Evolutionary conservation across 208 protist genomes (phyloP).

Genomic region (Blechomonas ayalai): DNA sequence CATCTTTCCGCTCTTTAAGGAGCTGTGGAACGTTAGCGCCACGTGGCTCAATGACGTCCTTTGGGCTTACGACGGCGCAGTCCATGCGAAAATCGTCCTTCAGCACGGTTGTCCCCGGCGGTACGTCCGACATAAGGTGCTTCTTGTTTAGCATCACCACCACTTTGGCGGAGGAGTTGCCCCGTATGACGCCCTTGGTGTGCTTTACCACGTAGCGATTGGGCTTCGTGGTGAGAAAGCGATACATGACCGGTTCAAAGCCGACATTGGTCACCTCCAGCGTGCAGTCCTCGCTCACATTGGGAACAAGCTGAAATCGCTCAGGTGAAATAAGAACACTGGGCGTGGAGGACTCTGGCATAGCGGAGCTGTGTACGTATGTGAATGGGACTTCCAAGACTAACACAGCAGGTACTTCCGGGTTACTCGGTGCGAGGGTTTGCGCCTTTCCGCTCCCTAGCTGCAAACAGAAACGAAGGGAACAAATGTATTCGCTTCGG

Average conservation of each 20-base stretch:
- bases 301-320: slow-evolving; percentile 38
- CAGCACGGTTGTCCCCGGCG: slow-evolving; percentile 8
- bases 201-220: slow-evolving; percentile 67
- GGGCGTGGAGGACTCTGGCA: slow-evolving; percentile 12
- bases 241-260: slow-evolving; percentile 66
- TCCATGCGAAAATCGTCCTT: slow-evolving; percentile 77
- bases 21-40: slow-evolving; percentile 48
- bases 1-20: slow-evolving; percentile 59
- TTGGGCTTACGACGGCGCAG: slow-evolving; percentile 38
- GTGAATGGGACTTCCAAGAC: no score
- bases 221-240: slow-evolving; percentile 57
- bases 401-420: no score
- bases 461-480: no score
- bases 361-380: no score
- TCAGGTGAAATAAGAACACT: slow-evolving; percentile 51
- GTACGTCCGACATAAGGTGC: slow-evolving; percentile 8
- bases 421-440: no score
- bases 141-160: slow-evolving; percentile 53
- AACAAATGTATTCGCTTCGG: no score
- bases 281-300: slow-evolving; percentile 57
- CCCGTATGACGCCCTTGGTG: slow-evolving; percentile 65
- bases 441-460: no score
- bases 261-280: slow-evolving; percentile 74
- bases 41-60: slow-evolving; percentile 56
- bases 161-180: slow-evolving; percentile 45